Conservation (phyloP, 495 filamentous ascomycete species). For the Xylaria venustula region DNA sequence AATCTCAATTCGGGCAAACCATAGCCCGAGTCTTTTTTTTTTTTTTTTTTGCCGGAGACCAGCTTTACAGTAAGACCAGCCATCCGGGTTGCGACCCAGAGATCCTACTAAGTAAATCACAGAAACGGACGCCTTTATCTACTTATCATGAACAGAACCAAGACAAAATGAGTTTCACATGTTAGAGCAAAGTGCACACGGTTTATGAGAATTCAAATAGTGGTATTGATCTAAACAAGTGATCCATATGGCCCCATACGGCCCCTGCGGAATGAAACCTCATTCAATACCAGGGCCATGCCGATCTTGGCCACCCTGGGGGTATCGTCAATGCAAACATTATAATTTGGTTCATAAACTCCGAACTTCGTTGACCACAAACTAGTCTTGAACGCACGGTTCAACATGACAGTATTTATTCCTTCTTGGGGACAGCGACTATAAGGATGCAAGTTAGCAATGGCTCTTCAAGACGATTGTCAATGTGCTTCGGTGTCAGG, state of each 20-base stretch:
- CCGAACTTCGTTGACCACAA: not conserved
- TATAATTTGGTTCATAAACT: constrained; percentile 11
- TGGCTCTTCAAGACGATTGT: not conserved
- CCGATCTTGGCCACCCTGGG: constrained; percentile 23
- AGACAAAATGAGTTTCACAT: not conserved
- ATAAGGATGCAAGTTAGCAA: not conserved
- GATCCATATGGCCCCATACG: constrained; percentile 10
- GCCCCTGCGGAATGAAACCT: constrained; percentile 4
- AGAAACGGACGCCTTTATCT: too few species aligned
- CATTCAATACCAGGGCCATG: constrained; percentile 14
- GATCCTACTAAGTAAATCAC: too few species aligned
- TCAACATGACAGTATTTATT: constrained; percentile 23
- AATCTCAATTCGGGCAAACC: too few species aligned
- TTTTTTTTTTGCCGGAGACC: too few species aligned
- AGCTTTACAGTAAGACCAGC: too few species aligned
- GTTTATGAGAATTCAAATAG: constrained; percentile 1
- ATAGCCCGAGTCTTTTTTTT: too few species aligned
- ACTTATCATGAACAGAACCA: not conserved
- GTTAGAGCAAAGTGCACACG: not conserved
- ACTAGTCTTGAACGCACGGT: not conserved
- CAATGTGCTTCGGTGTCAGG: not conserved
- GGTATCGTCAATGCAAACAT: constrained; percentile 26
- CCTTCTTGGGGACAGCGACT: constrained; percentile 24
- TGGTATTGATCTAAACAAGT: constrained; percentile 19
- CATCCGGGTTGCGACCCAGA: too few species aligned